Base-by-base conservation (phyloP, 768 basidiomycete species). In the Strobilomyces dryophilus region DNA sequence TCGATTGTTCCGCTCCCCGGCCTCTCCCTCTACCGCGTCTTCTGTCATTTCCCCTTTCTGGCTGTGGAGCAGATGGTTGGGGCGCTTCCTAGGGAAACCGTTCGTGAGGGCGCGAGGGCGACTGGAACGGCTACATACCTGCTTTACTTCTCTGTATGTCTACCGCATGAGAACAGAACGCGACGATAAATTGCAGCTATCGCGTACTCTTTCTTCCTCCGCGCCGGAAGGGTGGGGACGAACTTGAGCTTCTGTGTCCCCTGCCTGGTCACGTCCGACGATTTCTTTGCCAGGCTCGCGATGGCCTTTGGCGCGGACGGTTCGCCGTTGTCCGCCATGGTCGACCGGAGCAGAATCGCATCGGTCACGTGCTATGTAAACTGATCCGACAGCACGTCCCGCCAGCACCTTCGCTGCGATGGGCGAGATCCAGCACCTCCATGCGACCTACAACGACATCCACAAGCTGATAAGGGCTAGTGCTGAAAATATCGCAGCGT, bases 381-480 rank as follows among this genome's bases (percentile, higher is more conserved):
- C 24, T 24, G 24, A 24, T 24, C 24, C 24, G 44, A 46, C 29
- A 14, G 15, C 11, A 18, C 7, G 18, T 20, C 41, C 35, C 17
- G 44, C 45, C 43, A 4, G 15, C 11, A 8, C 15, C 24, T 7
- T 20, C 24, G 4, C 24, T 42, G 47, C 56, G 26, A 73, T 76
- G 69, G 54, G 20, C 41, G 73, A 74, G 64, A 75, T 81, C 37
- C 68, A 84, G 62, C 89, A 91, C 65, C 61, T 80, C 67, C 83
- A 76, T 51, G 76, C 85, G 51, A 95, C 92, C 18, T 97, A 97
- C 76, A 95, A 95, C 63, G 87, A 95, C 47, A 84, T 95, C 50
- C 94, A 97, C 77, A 90, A 90, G 59, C 78, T 92, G 56, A 93
- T 95, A 61, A 83, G 83, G 61, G 74, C 71, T 12, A 75, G 78